Conservation (phyloP, 371 early-diverging fungal species). For the Smittium culicis region DNA sequence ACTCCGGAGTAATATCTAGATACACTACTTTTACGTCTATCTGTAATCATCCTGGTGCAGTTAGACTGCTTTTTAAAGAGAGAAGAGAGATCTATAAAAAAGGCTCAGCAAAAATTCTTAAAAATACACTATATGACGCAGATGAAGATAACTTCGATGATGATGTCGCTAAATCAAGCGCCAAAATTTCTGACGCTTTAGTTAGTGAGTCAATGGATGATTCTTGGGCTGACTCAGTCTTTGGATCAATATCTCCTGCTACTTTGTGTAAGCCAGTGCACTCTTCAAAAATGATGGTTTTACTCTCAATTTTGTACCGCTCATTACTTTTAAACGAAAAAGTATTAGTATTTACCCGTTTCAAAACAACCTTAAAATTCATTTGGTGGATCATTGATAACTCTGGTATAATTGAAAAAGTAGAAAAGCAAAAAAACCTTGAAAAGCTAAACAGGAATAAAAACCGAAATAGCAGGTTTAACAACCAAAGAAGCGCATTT, state of each 20-base stretch:
- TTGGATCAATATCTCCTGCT: background rate
- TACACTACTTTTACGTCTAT: conserved; percentile 34
- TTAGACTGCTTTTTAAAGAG: conserved; percentile 25
- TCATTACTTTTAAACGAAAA: no score
- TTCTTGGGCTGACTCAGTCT: background rate
- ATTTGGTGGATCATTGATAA: conserved; percentile 19
- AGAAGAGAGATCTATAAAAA: conserved; percentile 4
- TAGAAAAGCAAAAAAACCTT: background rate
- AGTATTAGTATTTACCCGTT: no score
- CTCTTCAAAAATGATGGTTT: conserved; percentile 33
- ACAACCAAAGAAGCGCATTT: no score
- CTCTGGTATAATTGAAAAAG: conserved; percentile 7
- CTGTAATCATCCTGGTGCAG: conserved; percentile 57
- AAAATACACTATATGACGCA: background rate
- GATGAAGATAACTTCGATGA: background rate
- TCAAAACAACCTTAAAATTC: no score
- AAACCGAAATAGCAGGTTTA: background rate
- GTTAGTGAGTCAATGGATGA: background rate
- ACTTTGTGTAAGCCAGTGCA: background rate
- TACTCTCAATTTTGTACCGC: conserved; percentile 38
- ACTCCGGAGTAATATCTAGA: conserved; percentile 16
- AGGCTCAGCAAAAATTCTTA: background rate
- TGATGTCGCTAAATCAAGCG: background rate
- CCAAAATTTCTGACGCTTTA: no score
- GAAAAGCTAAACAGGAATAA: background rate